Evolutionary conservation across 441 rosid genomes (phyloP), one percentile per base, ranked within the genome.

Genomic region (Cnidoscolus chayamansa): DNA sequence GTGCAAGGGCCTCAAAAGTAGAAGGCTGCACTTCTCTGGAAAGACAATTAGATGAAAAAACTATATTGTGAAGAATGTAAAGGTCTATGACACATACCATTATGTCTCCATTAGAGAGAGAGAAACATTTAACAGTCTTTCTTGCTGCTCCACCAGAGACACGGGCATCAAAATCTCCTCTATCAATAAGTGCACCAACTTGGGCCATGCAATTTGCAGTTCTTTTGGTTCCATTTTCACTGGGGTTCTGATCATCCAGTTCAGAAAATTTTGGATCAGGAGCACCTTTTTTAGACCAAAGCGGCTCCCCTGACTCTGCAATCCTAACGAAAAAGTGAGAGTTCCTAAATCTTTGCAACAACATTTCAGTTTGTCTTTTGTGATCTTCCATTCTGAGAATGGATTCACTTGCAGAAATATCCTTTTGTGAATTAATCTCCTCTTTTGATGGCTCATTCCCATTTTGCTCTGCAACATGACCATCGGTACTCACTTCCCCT

Each of bases 321-420:
- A 93, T 89, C 84, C 97, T 91, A 65, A 85, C 98, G 76, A 95
- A 90, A 87, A 91, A 95, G 82, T 93, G 94, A 61, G 99, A 95
- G 86, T 87, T 88, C 79, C 85, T 85, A 84, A 95, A 87, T 83
- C 86, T 93, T 69, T 90, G 88, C 85, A 93, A 81, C 74, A 91
- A 80, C 32, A 71, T 86, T 73, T 88, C 96, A 55, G 91, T 89
- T 75, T 82, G 88, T 75, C 93, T 87, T 78, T 84, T 84, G 77
- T 84, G 89, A 80, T 90, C 95, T 81, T 95, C 97, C 97, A 87
- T 90, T 83, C 95, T 86, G 71, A 92, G 91, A 60, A 90, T 77
- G 47, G 94, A 90, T 85, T 90, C 97, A 68, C 98, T 92, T 59
- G 84, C 91, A 81, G 91, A 82, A 72, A 85, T 80, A 58, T 86